phyloP scores from a whole-genome alignment of 2,329 filamentous ascomycete genomes.

The Trichoderma sp. region DNA sequence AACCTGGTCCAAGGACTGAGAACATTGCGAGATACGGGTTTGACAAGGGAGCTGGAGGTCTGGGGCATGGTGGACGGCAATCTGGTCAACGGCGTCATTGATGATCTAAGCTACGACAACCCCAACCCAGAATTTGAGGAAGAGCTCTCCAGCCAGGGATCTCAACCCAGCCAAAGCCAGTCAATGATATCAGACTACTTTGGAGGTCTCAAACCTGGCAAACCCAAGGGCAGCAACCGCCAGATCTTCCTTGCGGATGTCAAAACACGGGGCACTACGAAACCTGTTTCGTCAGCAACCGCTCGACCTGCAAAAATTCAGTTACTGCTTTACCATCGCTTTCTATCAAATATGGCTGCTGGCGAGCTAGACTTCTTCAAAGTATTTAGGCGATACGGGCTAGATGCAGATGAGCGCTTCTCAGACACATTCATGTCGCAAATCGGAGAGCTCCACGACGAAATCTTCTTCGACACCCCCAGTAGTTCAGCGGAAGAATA shows the following conservation, averaged over 20 bases:
- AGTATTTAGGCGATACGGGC: slow-evolving; percentile 68
- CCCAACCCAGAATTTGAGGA: slow-evolving; percentile 70
- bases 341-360: slow-evolving; percentile 73
- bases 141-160: slow-evolving; percentile 43
- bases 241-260: slow-evolving; percentile 78
- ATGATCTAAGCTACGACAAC: slow-evolving; percentile 75
- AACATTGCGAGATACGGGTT: slow-evolving; percentile 65
- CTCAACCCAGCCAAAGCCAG: slow-evolving; percentile 32
- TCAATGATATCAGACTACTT: slow-evolving; percentile 43
- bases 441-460: slow-evolving; percentile 65
- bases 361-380: slow-evolving; percentile 66
- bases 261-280: slow-evolving; percentile 70
- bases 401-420: slow-evolving; percentile 65
- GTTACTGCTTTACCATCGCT: slow-evolving; percentile 82
- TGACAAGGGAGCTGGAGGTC: slow-evolving; percentile 74
- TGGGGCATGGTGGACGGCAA: slow-evolving; percentile 83
- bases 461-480: slow-evolving; percentile 54
- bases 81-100: slow-evolving; percentile 85
- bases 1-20: slow-evolving; percentile 85
- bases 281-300: slow-evolving; percentile 64
- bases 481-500: slow-evolving; percentile 33
- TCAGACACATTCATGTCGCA: slow-evolving; percentile 77
- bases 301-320: slow-evolving; percentile 80
- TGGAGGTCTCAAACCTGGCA: slow-evolving; percentile 23
- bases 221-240: slow-evolving; percentile 11